phyloP scores from a whole-genome alignment of 805 yeast genomes.

The Zygoascus bituminiphila region DNA sequence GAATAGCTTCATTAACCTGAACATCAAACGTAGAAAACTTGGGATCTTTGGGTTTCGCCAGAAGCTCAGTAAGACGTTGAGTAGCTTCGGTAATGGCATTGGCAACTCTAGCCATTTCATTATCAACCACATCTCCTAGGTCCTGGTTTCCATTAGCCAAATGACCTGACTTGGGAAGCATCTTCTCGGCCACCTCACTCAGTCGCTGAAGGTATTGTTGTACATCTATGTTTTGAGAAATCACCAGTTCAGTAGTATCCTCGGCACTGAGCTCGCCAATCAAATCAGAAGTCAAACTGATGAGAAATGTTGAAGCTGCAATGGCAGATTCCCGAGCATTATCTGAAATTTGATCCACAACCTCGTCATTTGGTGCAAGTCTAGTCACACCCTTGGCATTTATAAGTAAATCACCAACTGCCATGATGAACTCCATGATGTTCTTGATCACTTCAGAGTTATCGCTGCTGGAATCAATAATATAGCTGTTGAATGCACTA shows the following conservation, averaged over 20 bases:
- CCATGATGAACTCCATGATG: conserved; percentile 52
- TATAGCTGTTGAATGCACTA: conserved; percentile 59
- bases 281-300: conserved; percentile 45
- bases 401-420: conserved; percentile 53
- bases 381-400: conserved; percentile 64
- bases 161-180: conserved; percentile 38
- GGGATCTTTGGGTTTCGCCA: conserved; percentile 43
- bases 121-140: conserved; percentile 61
- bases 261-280: conserved; percentile 47
- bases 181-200: conserved; percentile 45
- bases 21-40: conserved; percentile 47
- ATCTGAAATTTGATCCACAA: conserved; percentile 43
- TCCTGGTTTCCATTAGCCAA: conserved; percentile 31
- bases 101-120: conserved; percentile 67
- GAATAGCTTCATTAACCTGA: conserved; percentile 67
- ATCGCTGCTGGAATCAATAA: conserved; percentile 63
- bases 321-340: conserved; percentile 51
- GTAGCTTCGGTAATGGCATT: conserved; percentile 60
- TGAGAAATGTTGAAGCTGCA: conserved; percentile 54
- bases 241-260: conserved; percentile 67
- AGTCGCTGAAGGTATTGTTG: conserved; percentile 63
- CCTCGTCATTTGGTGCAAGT: conserved; percentile 40
- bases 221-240: conserved; percentile 63
- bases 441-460: conserved; percentile 50
- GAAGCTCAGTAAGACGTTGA: conserved; percentile 44